Evolutionary conservation across 1,284 basidiomycete species (phyloP), one percentile per base, ranked within the genome.

Genomic region (Anthracocystis walkeri): DNA sequence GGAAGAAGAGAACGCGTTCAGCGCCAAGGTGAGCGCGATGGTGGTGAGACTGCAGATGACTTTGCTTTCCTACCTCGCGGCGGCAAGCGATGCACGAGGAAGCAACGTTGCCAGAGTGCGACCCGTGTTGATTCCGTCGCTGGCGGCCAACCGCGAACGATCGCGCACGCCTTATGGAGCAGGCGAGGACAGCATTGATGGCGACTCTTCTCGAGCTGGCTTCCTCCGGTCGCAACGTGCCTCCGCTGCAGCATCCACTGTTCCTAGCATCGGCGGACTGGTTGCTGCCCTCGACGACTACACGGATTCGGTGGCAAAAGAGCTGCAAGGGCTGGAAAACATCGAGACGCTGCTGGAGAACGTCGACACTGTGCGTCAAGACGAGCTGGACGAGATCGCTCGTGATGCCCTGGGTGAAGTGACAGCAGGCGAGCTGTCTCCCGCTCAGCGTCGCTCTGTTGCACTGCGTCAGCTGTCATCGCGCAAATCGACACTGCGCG

Each of bases 211-310:
- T n/a, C 61, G 62, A 35, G 61, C 62, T n/a, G 62, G 72, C 20
- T 65, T 65, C 50, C 60, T 73, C 31, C 66, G 63, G 18, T 65
- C 66, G 49, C 62, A 75, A 27, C 74, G 64, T 14, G 64, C 60
- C 4, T 62, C 61, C 29, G 61, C 74, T 16, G 68, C 68, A 0
- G 60, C 70, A 11, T 70, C 72, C 5, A 65, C 70, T 11, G 89
- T 92, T 20, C 93, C 93, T 8, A 92, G 91, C 0, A 87, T 95
- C 11, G 91, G 92, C 5, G 90, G 93, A 68, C 89, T 90, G 0
- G 88, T 93, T 21, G 90, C 90, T 33, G 90, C 91, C 0, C 86
- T 95, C 35, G 74, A 78, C 46, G 88, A 89, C 57, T 88, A 89
- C 60, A 89, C 89, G 41, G 87, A 87, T 12, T 88, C 90, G 55